Percentiles rank a stretch among this genome's conserved stretches.
Evolutionary conservation across 305 asterid species (phyloP).

Genomic region (Rubia tinctorum): DNA sequence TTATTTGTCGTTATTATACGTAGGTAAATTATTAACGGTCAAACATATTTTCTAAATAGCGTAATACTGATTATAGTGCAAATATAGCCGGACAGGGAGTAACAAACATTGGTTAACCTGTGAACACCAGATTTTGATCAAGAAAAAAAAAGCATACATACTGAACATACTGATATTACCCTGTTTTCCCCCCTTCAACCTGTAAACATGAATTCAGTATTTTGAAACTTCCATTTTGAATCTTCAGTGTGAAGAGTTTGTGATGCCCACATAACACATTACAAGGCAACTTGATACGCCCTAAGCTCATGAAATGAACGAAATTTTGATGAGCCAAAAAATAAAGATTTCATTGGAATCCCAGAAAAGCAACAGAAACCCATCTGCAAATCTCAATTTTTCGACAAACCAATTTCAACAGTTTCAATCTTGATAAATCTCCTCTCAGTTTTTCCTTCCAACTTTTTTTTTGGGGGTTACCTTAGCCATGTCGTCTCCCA

Average conservation of each 20-base stretch:
- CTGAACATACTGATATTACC: neutral
- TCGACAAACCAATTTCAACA: neutral
- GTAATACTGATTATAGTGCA: too few relatives aligned
- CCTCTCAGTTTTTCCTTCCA: neutral
- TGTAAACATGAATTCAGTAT: neutral
- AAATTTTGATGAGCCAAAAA: too few relatives aligned
- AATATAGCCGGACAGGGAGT: too few relatives aligned
- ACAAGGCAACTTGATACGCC: too few relatives aligned
- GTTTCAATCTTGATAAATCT: constrained; percentile 3
- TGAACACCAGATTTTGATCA: neutral
- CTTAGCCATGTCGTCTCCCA: constrained; percentile 66
- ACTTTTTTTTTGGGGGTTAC: neutral
- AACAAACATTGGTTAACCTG: neutral
- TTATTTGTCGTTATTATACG: too few relatives aligned
- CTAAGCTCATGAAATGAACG: neutral
- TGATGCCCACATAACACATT: too few relatives aligned
- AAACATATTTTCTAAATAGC: too few relatives aligned
- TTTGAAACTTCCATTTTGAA: neutral
- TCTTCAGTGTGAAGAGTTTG: neutral
- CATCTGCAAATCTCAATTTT: neutral
- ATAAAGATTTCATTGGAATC: neutral
- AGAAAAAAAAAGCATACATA: too few relatives aligned
- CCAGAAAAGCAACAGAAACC: neutral
- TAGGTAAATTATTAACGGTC: too few relatives aligned
- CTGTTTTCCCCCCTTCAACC: neutral